phyloP scores from a whole-genome alignment of 768 basidiomycete genomes.

The Tulasnella sp. region DNA sequence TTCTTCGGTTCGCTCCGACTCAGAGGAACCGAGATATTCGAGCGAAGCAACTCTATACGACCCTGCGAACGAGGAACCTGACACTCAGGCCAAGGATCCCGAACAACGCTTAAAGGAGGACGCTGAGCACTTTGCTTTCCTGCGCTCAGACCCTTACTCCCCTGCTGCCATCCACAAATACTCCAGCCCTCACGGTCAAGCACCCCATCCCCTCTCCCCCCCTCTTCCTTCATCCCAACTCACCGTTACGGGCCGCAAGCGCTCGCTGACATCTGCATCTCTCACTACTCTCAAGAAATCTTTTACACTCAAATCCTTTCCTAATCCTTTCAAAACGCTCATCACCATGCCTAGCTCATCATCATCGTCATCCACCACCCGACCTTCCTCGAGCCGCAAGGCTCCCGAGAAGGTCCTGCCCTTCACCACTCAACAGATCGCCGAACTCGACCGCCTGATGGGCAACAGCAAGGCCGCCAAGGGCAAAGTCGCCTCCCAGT shows the following conservation, averaged over 20 bases:
- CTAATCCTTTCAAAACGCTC: conserved; percentile 15
- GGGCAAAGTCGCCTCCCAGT: conserved; percentile 24
- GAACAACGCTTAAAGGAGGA: conserved; percentile 14
- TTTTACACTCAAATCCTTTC: background rate
- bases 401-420: conserved; percentile 30
- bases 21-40: conserved; percentile 14
- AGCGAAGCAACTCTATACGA: conserved; percentile 22
- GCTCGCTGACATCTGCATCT: background rate
- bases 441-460: conserved; percentile 26
- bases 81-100: conserved; percentile 3
- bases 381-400: conserved; percentile 18
- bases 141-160: conserved; percentile 25
- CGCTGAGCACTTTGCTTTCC: conserved; percentile 26
- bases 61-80: conserved; percentile 11
- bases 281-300: conserved; percentile 17
- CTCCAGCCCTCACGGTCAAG: background rate
- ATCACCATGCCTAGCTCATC: conserved; percentile 15
- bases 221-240: background rate
- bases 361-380: conserved; percentile 6
- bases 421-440: conserved; percentile 28
- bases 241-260: conserved; percentile 15
- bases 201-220: conserved; percentile 6
- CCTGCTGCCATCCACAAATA: background rate
- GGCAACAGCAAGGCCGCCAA: conserved; percentile 29
- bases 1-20: background rate